Evolutionary conservation across 345 rosid genomes (phyloP).

Genomic region (Hypericum perforatum): DNA sequence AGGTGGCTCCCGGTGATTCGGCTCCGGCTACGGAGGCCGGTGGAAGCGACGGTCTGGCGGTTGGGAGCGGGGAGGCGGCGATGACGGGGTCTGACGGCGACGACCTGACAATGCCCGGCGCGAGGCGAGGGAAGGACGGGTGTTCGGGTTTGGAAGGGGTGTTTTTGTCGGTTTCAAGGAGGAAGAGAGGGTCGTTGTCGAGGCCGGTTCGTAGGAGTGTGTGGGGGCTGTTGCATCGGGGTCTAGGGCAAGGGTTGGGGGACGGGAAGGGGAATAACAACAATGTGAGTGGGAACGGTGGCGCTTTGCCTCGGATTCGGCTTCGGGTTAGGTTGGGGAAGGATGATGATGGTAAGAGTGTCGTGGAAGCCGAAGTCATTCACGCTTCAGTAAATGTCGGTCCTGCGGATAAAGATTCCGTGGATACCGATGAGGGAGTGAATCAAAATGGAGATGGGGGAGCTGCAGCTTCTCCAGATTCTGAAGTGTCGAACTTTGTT

Average conservation of each 20-base stretch:
- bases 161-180: slow-evolving; percentile 14
- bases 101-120: too few species aligned
- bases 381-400: slow-evolving; percentile 23
- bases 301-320: slow-evolving; percentile 47
- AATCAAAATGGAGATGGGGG: slow-evolving; percentile 35
- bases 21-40: too few species aligned
- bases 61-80: too few species aligned
- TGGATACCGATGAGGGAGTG: slow-evolving; percentile 19
- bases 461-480: slow-evolving; percentile 95
- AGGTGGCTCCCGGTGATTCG: too few species aligned
- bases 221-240: slow-evolving; percentile 55
- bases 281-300: slow-evolving; percentile 20
- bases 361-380: slow-evolving; percentile 29
- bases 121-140: too few species aligned
- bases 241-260: slow-evolving; percentile 26
- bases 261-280: slow-evolving; percentile 28
- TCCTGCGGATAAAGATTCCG: slow-evolving; percentile 24
- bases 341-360: slow-evolving; percentile 28
- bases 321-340: slow-evolving; percentile 80
- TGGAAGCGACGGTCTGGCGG: too few species aligned
- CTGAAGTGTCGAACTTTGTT: slow-evolving; percentile 78
- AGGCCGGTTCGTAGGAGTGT: slow-evolving; percentile 57
- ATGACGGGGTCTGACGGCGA: too few species aligned
- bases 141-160: too few species aligned
- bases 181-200: slow-evolving; percentile 60